Evolutionary conservation across 2,329 filamentous ascomycete genomes (phyloP).

Genomic region (Purpureocillium lavendulum): DNA sequence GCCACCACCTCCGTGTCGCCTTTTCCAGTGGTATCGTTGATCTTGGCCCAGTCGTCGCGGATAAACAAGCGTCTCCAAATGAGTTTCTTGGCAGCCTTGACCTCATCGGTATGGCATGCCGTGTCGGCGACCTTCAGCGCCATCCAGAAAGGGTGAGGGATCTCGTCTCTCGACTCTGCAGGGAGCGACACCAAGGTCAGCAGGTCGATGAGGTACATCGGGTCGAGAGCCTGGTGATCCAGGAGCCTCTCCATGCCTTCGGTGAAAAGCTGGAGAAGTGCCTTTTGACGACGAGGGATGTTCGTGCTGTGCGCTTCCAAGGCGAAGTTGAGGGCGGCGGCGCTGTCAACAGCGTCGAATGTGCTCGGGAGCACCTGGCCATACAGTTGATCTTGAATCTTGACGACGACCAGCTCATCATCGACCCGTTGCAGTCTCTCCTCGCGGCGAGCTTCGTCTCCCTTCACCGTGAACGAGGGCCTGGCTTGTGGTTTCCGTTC

Average conservation of each 20-base stretch:
- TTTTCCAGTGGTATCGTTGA: constrained; percentile 71
- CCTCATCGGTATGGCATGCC: constrained; percentile 46
- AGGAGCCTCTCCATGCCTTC: constrained; percentile 63
- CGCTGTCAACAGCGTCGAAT: constrained; percentile 66
- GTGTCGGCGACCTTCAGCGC: constrained; percentile 56
- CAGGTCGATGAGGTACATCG: constrained; percentile 59
- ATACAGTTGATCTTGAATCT: constrained; percentile 73
- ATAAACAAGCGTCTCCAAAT: constrained; percentile 87
- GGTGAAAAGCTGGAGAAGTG: constrained; percentile 63
- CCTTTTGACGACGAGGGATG: constrained; percentile 50
- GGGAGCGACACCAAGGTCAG: constrained; percentile 63
- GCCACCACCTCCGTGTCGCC: constrained; percentile 60
- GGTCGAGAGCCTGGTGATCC: constrained; percentile 61
- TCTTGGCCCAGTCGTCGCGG: constrained; percentile 72
- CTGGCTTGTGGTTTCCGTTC: constrained; percentile 15
- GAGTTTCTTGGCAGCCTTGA: constrained; percentile 47
- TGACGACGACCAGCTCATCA: constrained; percentile 57
- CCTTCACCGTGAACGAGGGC: constrained; percentile 28
- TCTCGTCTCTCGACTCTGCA: constrained; percentile 39
- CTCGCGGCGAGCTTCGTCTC: constrained; percentile 28
- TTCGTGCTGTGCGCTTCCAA: constrained; percentile 56
- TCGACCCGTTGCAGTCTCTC: constrained; percentile 46
- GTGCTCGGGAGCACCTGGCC: constrained; percentile 61
- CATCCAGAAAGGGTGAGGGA: constrained; percentile 63
- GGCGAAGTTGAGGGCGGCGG: constrained; percentile 68